phyloP scores from a whole-genome alignment of 306 rosid species.

The Trichosanthes truncata region DNA sequence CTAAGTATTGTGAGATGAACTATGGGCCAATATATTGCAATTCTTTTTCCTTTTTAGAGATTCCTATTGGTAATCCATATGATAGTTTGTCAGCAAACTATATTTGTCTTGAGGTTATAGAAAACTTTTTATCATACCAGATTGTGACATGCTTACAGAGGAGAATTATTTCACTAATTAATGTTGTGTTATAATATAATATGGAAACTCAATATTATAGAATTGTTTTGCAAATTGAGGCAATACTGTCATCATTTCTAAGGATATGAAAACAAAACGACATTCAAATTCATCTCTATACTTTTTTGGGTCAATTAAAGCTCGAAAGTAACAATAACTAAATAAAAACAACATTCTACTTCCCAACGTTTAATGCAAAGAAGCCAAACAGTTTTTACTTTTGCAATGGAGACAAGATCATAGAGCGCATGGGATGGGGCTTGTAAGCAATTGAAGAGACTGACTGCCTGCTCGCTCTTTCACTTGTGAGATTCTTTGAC shows the following conservation, averaged over 20 bases:
- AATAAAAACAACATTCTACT: background rate
- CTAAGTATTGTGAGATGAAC: background rate
- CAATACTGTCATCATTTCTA: background rate
- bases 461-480: constrained; percentile 1
- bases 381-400: background rate
- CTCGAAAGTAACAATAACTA: background rate
- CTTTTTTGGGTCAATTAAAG: background rate
- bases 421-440: background rate
- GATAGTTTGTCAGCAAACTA: background rate
- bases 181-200: background rate
- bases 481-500: constrained; percentile 42
- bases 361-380: background rate
- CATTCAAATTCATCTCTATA: background rate
- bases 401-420: background rate
- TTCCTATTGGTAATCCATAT: background rate
- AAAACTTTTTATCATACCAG: background rate
- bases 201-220: background rate
- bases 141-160: background rate
- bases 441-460: background rate
- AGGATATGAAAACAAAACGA: background rate
- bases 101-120: background rate
- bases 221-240: background rate
- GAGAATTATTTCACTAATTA: background rate
- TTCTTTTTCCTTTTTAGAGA: background rate
- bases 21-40: background rate